Evolutionary conservation across 768 basidiomycete genomes (phyloP).

Genomic region (Collybiopsis luxurians): DNA sequence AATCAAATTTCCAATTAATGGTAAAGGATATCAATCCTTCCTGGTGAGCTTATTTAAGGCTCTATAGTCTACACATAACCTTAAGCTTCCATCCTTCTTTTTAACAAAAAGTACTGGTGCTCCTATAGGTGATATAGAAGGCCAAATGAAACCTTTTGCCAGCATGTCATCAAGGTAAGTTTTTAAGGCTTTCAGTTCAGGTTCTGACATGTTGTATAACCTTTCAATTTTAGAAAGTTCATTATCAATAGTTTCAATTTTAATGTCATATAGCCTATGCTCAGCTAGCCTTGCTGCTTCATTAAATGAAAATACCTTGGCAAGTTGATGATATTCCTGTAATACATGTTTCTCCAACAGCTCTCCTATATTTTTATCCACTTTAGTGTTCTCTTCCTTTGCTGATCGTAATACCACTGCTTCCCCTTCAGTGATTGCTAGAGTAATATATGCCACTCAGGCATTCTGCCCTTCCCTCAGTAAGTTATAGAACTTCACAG

Average conservation of each 20-base stretch:
- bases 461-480: no score
- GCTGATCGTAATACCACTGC: no score
- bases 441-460: no score
- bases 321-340: not conserved
- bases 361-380: no score
- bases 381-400: no score
- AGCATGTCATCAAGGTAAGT: slow-evolving; percentile 21
- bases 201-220: slow-evolving; percentile 20
- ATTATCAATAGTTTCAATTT: slow-evolving; percentile 13
- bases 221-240: slow-evolving; percentile 11
- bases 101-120: slow-evolving; percentile 8
- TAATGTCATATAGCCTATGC: slow-evolving; percentile 19
- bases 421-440: no score
- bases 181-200: slow-evolving; percentile 17
- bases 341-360: not conserved
- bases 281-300: not conserved
- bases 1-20: slow-evolving; percentile 23
- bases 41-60: slow-evolving; percentile 20
- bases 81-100: slow-evolving; percentile 5
- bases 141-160: no score
- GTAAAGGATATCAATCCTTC: slow-evolving; percentile 25
- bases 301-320: not conserved
- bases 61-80: slow-evolving; percentile 7
- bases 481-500: no score
- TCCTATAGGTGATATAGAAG: slow-evolving; percentile 1